Evolutionary conservation across 1,284 basidiomycete genomes (phyloP).

Genomic region (Leccinum subatratum): DNA sequence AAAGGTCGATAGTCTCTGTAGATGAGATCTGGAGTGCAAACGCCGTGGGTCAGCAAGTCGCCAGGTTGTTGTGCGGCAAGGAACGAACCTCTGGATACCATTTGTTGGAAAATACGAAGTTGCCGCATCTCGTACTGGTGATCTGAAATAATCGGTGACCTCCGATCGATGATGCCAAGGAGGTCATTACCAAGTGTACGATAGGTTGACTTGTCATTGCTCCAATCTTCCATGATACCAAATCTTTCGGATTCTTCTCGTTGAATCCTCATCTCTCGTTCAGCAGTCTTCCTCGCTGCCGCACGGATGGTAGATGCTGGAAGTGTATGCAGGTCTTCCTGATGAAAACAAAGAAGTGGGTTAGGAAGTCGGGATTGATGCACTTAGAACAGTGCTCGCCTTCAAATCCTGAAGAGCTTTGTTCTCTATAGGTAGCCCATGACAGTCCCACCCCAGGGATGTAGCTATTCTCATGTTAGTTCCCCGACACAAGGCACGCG

Average conservation of each 20-base stretch:
- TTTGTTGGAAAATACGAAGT: constrained; percentile 78
- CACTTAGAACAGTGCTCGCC: constrained; percentile 37
- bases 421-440: constrained; percentile 95
- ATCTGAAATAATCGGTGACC: constrained; percentile 44
- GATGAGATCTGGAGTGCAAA: constrained; percentile 58
- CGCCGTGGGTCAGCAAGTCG: constrained; percentile 1
- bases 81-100: constrained; percentile 76
- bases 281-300: constrained; percentile 72
- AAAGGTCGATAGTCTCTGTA: constrained; percentile 87
- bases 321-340: constrained; percentile 54
- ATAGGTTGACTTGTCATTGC: constrained; percentile 67
- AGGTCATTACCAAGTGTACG: constrained; percentile 66
- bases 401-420: constrained; percentile 79
- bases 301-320: constrained; percentile 63
- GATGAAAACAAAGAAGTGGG: constrained; percentile 14
- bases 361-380: not conserved
- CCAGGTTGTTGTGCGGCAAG: not conserved
- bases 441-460: constrained; percentile 97
- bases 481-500: not conserved
- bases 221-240: constrained; percentile 94
- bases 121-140: constrained; percentile 87
- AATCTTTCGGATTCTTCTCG: constrained; percentile 77
- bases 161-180: not conserved
- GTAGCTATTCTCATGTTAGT: constrained; percentile 53
- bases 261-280: constrained; percentile 74